Base-by-base conservation (phyloP, 2,329 filamentous ascomycete genomes). In the Colletotrichum brevisporum region DNA sequence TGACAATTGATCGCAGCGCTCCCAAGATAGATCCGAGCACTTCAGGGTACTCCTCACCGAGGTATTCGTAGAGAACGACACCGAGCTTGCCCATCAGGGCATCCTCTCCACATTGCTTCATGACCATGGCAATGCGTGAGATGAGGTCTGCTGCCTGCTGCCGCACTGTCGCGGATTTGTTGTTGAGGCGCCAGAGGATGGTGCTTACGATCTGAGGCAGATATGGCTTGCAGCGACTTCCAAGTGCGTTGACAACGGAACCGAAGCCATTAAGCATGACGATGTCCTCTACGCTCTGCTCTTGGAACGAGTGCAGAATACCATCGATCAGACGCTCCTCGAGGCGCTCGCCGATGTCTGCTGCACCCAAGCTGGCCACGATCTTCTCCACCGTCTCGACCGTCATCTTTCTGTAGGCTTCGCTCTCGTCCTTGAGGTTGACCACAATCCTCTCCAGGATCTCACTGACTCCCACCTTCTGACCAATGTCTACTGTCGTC, bases 401-500 rank as follows among this genome's bases (percentile, higher is more conserved):
- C 0, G 96, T 98, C 96, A 99, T 99, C 86, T 98, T 98, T 57
- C 96, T 91, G 81, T 99, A 99, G 1, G 95, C 92, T 79, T 99
- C 96, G 79, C 93, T 98, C 81, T 99, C 96, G 77, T 99, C 96
- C 81, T 99, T 99, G 74, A 99, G 88, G 78, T 99, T 98, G 82
- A 90, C 92, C 60, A 98, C 96, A 67, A 98, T 93, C 54, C 95
- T 88, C 80, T 98, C 94, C 4, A 98, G 86, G 69, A 99, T 98
- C 84, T 98, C 95, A 74, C 94, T 92, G 62, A 95, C 95, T 50
- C 96, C 96, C n/a, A 98, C 95, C 82, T 99, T 99, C 79, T 98
- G 94, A 62, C 94, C 95, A 56, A 99, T 90, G 76, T 99, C 96
- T 15, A 98, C 95, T 0, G 96, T 99, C 0, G 96, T 99, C 79